These are phyloP conservation scores for Trypanosoma melophagium DNA, from an alignment of 208 protist genomes.

Conservation along the genomic window DNA sequence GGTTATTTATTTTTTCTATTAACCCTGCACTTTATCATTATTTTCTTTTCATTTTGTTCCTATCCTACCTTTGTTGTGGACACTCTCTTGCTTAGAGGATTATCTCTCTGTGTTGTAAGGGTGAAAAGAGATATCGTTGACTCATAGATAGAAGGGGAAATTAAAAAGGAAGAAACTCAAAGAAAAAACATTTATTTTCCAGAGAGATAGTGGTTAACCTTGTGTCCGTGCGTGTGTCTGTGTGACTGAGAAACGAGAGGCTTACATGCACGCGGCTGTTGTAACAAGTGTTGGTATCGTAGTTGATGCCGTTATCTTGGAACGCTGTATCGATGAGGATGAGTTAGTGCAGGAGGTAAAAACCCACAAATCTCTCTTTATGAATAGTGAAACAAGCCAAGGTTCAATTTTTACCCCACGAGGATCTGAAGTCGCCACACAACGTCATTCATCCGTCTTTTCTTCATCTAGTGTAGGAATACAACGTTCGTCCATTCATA, in stretches of 20 bases:
- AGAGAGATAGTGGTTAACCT: no score
- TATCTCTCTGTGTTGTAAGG: no score
- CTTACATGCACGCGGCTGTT: constrained; percentile 37
- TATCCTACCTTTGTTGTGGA: background rate
- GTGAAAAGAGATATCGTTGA: no score
- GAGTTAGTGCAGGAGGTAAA: background rate
- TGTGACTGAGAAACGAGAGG: no score
- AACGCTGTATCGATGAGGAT: constrained; percentile 27
- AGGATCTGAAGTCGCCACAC: background rate
- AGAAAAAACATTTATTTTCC: no score
- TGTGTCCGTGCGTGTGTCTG: no score
- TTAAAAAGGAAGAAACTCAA: no score
- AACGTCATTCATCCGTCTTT: background rate
- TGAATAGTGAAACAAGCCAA: background rate
- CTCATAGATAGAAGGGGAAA: no score
- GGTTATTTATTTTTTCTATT: background rate
- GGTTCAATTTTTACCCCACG: background rate
- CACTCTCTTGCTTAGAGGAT: no score
- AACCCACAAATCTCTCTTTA: background rate
- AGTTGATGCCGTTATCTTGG: constrained; percentile 38
- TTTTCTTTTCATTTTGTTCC: constrained; percentile 8
- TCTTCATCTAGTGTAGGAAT: background rate
- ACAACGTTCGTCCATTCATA: background rate
- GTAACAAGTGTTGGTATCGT: constrained; percentile 43
- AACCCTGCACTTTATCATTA: background rate